Percentiles rank a stretch among this genome's conserved stretches.
phyloP scores from a whole-genome alignment of 257 asterid species.

The Primulina eburnea region DNA sequence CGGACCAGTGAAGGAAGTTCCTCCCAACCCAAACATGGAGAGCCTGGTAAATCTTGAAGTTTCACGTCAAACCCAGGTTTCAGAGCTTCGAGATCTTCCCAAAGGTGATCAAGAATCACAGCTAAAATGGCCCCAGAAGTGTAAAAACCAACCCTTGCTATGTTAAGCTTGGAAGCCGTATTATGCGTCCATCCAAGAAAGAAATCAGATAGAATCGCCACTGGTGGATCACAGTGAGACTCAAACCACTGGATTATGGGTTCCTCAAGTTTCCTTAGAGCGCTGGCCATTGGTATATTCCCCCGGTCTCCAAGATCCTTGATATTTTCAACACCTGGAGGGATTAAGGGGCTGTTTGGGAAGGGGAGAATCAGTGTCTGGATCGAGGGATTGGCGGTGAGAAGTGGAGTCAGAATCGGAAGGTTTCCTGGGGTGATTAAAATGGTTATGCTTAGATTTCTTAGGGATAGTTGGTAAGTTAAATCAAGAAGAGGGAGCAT shows the following conservation, averaged over 20 bases:
- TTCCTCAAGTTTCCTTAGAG: constrained; percentile 42
- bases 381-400: constrained; percentile 49
- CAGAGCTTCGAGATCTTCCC: constrained; percentile 32
- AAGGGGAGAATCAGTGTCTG: constrained; percentile 57
- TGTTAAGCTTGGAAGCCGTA: constrained; percentile 39
- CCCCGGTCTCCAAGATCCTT: constrained; percentile 66
- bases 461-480: constrained; percentile 55
- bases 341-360: constrained; percentile 58
- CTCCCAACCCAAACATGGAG: constrained; percentile 42
- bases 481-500: constrained; percentile 63
- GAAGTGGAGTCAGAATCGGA: constrained; percentile 46
- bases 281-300: constrained; percentile 43
- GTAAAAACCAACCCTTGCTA: constrained; percentile 53
- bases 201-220: constrained; percentile 59
- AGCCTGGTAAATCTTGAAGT: constrained; percentile 45
- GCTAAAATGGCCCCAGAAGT: constrained; percentile 28
- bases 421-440: constrained; percentile 61
- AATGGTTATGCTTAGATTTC: constrained; percentile 50
- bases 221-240: constrained; percentile 53
- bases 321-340: constrained; percentile 64
- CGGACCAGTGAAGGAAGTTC: constrained; percentile 51
- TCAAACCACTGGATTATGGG: constrained; percentile 55
- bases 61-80: constrained; percentile 12
- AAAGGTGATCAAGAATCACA: constrained; percentile 25
- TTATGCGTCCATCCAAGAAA: constrained; percentile 73